Percentiles rank a stretch among this genome's conserved stretches.
Conservation (phyloP, 2,329 filamentous ascomycete genomes). For the Fusarium sp. region DNA sequence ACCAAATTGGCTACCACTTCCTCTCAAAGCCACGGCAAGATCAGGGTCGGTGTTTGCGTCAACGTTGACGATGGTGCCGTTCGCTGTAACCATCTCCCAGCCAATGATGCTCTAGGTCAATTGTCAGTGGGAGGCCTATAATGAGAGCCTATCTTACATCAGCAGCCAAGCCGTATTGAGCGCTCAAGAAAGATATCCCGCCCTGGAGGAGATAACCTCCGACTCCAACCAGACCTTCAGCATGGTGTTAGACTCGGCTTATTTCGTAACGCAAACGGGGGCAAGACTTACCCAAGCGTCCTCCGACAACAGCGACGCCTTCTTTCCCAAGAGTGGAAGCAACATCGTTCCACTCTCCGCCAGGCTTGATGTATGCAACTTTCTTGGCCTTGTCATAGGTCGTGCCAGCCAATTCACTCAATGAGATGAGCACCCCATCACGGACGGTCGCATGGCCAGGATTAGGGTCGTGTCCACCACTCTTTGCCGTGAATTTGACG, state of each 20-base stretch:
- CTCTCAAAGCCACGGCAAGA: conserved; percentile 20
- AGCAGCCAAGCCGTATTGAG: conserved; percentile 28
- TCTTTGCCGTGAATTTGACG: conserved; percentile 29
- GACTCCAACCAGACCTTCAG: conserved; percentile 18
- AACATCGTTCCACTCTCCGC: conserved; percentile 37
- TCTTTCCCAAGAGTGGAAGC: conserved; percentile 5
- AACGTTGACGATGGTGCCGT: conserved; percentile 24
- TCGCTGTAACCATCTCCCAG: conserved; percentile 27
- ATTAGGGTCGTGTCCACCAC: conserved; percentile 30
- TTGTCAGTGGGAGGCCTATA: neutral
- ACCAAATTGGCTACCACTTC: conserved; percentile 32
- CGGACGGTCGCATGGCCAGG: conserved; percentile 13
- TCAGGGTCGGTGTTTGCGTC: conserved; percentile 14
- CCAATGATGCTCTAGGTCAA: conserved; percentile 3
- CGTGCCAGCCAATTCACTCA: conserved; percentile 16
- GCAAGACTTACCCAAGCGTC: conserved; percentile 8
- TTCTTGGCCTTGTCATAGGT: conserved; percentile 19
- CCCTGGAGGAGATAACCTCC: conserved; percentile 19
- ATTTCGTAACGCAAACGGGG: neutral
- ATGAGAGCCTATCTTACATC: conserved; percentile 4
- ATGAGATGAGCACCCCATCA: conserved; percentile 23
- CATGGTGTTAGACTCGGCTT: fast-evolving
- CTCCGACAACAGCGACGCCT: conserved; percentile 15
- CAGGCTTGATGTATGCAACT: conserved; percentile 30
- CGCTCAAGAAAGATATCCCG: conserved; percentile 28